Percentiles rank a stretch among this genome's conserved stretches.
Evolutionary conservation across 768 basidiomycete species (phyloP).

Genomic region (Pulveroboletus sp.): DNA sequence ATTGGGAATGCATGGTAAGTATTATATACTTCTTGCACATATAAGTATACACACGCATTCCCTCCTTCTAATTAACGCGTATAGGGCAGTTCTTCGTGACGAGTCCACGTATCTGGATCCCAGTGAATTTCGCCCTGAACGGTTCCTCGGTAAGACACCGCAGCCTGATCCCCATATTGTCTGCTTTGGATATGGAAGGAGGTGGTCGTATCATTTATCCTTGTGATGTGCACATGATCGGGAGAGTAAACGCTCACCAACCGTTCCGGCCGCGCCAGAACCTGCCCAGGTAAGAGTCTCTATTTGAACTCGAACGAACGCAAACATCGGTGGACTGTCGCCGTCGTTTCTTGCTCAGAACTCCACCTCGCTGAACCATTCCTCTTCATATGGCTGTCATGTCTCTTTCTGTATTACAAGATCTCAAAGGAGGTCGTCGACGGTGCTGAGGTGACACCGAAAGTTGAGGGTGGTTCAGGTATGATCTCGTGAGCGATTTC

Average conservation of each 20-base stretch:
- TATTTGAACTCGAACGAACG: background rate
- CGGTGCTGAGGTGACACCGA: slow-evolving; percentile 41
- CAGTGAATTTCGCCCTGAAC: slow-evolving; percentile 30
- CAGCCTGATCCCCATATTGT: slow-evolving; percentile 15
- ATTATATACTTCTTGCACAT: background rate
- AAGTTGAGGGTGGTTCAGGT: slow-evolving; percentile 39
- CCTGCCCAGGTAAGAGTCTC: slow-evolving; percentile 15
- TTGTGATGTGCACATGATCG: too few species aligned
- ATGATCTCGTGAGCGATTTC: slow-evolving; percentile 38
- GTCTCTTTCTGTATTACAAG: slow-evolving; percentile 44
- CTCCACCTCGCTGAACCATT: slow-evolving; percentile 25
- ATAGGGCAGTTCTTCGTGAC: slow-evolving; percentile 53
- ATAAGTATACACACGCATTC: too few species aligned
- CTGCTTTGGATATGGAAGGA: slow-evolving; percentile 29
- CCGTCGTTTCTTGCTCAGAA: slow-evolving; percentile 13
- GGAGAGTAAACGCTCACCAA: background rate
- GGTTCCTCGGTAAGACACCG: slow-evolving; percentile 24
- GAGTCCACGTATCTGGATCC: slow-evolving; percentile 35
- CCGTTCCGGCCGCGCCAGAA: slow-evolving; percentile 1
- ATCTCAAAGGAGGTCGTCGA: slow-evolving; percentile 38
- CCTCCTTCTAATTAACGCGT: background rate
- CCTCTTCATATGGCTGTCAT: slow-evolving; percentile 28
- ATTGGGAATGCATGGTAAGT: slow-evolving; percentile 26
- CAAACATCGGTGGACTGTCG: too few species aligned
- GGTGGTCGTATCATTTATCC: slow-evolving; percentile 8